Percentiles rank a stretch among this genome's conserved stretches.
These are phyloP conservation scores for Chalciporus sp. DNA, from an alignment of 1,284 basidiomycete species.

Conservation along the genomic window DNA sequence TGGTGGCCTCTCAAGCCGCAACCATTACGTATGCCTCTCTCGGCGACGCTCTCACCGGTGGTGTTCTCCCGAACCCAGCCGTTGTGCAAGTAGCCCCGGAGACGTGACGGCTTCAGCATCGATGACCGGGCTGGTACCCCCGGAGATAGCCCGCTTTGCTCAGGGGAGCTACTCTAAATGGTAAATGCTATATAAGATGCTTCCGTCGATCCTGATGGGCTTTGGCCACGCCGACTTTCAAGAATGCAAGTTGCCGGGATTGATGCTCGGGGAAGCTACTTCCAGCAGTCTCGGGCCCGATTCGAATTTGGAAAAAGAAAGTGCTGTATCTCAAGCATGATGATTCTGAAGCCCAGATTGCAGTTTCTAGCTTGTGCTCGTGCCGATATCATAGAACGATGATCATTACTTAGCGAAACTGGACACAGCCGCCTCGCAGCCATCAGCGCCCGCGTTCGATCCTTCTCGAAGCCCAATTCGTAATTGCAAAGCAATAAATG, in stretches of 20 bases:
- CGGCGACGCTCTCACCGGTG: too few relatives aligned
- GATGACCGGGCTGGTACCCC: too few relatives aligned
- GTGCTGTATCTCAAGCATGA: background rate
- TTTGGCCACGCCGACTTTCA: background rate
- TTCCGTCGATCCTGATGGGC: background rate
- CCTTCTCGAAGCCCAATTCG: background rate
- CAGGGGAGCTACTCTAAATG: too few relatives aligned
- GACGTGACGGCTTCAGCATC: too few relatives aligned
- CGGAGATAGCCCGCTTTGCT: too few relatives aligned
- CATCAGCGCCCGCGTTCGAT: background rate
- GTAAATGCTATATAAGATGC: background rate
- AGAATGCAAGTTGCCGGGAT: background rate
- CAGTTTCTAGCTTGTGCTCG: too few relatives aligned
- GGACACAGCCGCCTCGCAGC: background rate
- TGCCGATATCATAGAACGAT: background rate
- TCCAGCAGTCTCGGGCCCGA: background rate
- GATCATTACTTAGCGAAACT: background rate
- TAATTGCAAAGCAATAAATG: too few relatives aligned
- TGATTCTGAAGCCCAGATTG: background rate
- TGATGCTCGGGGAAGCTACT: background rate
- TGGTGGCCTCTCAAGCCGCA: too few relatives aligned
- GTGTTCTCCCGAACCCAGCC: too few relatives aligned
- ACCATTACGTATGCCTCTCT: too few relatives aligned
- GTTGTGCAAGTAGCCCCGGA: too few relatives aligned
- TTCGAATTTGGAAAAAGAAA: constrained; percentile 1